Evolutionary conservation across 371 early-diverging fungal genomes (phyloP).

Genomic region (Coemansia sp.): DNA sequence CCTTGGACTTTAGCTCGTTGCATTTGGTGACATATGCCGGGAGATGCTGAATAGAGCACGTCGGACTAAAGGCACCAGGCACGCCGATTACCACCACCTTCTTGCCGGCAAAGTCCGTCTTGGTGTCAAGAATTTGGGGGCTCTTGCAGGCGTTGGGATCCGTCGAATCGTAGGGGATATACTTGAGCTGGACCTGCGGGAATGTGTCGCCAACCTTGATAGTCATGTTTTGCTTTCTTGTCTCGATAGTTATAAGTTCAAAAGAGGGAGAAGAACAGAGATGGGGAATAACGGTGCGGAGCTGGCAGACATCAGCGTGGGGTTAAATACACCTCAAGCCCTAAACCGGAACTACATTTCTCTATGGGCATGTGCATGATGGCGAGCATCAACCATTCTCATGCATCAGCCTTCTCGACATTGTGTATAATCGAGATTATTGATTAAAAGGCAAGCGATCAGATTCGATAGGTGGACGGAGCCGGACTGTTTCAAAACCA

Average conservation of each 20-base stretch:
- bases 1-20: conserved; percentile 64
- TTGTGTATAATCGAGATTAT: no score
- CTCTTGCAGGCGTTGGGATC: conserved; percentile 54
- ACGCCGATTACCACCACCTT: conserved; percentile 73
- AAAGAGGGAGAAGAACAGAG: not conserved
- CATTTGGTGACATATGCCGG: conserved; percentile 61
- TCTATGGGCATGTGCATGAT: no score
- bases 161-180: conserved; percentile 52
- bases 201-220: conserved; percentile 52
- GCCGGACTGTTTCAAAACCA: no score
- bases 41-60: conserved; percentile 71
- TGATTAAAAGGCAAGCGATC: no score
- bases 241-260: not conserved
- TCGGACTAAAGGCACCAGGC: conserved; percentile 76
- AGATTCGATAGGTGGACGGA: no score
- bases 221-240: conserved; percentile 16
- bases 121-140: conserved; percentile 54
- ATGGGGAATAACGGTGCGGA: no score
- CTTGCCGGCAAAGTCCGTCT: conserved; percentile 65
- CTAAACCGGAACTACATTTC: no score
- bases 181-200: conserved; percentile 55
- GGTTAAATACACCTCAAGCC: no score
- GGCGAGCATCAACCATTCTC: no score
- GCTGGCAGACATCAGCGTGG: no score
- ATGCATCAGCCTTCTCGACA: no score